A percentile compares a stretch with the other conserved stretches of the same genome.
These are phyloP conservation scores for Odontarrhena argentea DNA, from an alignment of 345 rosid species.

Conservation along the genomic window DNA sequence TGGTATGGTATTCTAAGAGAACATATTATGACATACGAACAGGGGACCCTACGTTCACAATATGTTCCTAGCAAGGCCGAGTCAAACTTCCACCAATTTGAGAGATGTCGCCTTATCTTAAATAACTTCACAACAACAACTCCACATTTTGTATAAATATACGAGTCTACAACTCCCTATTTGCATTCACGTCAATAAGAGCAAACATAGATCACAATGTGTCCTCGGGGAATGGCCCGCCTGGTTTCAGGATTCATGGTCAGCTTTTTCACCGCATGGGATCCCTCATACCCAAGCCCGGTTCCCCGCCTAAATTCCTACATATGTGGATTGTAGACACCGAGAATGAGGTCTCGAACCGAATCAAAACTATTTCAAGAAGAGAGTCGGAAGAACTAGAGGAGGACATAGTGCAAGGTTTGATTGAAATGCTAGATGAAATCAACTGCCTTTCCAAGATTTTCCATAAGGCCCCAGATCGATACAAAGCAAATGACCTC, in stretches of 20 bases:
- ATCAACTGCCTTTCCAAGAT: too few relatives aligned
- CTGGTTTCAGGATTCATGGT: neutral
- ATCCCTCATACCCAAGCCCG: neutral
- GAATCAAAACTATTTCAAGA: neutral
- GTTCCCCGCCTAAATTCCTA: neutral
- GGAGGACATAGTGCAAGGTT: neutral
- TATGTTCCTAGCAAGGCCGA: slow-evolving; percentile 10
- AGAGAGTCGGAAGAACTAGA: neutral
- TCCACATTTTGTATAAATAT: neutral
- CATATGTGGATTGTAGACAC: neutral
- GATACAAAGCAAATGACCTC: too few relatives aligned
- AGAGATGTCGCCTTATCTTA: neutral
- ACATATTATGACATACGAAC: neutral
- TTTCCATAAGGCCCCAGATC: too few relatives aligned
- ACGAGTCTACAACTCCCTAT: neutral
- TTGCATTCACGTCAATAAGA: neutral
- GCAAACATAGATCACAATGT: slow-evolving; percentile 3
- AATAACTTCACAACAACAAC: neutral
- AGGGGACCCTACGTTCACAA: neutral
- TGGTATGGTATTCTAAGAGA: slow-evolving; percentile 2
- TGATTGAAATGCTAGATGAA: neutral
- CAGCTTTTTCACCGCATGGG: neutral
- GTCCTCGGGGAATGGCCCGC: neutral
- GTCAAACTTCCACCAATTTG: neutral
- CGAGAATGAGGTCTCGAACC: neutral